A percentile compares a stretch with the other conserved stretches of the same genome.
These are phyloP conservation scores for Pelargonium fulgidum DNA, from an alignment of 441 rosid genomes.

Conservation along the genomic window DNA sequence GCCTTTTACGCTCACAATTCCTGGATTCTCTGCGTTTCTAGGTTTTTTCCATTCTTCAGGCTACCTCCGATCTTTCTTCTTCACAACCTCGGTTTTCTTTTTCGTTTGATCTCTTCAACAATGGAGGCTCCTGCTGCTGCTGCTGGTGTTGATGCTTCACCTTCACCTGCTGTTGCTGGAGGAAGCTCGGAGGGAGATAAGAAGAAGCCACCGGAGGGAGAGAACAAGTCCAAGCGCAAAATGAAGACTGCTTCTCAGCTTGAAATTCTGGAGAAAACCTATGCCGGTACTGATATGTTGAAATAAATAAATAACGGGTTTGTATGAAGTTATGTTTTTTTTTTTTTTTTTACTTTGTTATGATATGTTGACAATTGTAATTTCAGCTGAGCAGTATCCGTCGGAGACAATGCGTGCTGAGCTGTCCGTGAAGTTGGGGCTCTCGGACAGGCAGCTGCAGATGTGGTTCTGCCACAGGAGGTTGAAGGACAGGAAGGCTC, in stretches of 20 bases:
- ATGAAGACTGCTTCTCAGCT: constrained; percentile 74
- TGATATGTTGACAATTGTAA: background rate
- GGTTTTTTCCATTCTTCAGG: background rate
- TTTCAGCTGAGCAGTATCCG: constrained; percentile 79
- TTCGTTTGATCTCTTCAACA: background rate
- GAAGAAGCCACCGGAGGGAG: constrained; percentile 51
- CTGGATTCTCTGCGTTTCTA: constrained; percentile 2
- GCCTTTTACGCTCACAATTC: background rate
- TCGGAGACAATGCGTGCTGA: constrained; percentile 69
- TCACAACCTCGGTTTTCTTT: background rate
- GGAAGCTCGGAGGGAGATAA: constrained; percentile 39
- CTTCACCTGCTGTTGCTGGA: constrained; percentile 34
- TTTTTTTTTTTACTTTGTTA: background rate
- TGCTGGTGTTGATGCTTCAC: constrained; percentile 14
- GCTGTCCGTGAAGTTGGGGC: constrained; percentile 73
- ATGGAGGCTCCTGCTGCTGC: background rate
- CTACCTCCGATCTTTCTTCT: background rate
- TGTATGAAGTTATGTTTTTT: background rate
- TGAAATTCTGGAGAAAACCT: constrained; percentile 54
- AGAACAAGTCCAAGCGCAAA: constrained; percentile 50
- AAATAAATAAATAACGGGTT: constrained; percentile 2
- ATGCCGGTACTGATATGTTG: constrained; percentile 34
- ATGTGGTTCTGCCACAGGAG: constrained; percentile 99
- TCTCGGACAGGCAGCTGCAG: constrained; percentile 96
- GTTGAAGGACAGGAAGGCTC: constrained; percentile 71